Evolutionary conservation across 2,329 filamentous ascomycete species (phyloP).

Genomic region (Penicillium sp.): DNA sequence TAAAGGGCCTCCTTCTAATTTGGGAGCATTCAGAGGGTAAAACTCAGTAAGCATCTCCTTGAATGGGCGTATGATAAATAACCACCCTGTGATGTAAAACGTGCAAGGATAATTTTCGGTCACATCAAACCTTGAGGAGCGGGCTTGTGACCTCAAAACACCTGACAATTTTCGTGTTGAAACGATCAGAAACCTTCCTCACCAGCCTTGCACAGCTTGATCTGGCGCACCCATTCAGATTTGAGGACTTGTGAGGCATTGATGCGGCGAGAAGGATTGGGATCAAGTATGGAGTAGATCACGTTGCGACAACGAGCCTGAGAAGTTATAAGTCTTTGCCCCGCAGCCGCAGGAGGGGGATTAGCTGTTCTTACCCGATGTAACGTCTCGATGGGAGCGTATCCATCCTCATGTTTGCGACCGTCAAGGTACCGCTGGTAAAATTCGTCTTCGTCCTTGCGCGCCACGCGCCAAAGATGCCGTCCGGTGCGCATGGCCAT

Average conservation of each 20-base stretch:
- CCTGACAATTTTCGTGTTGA: not conserved
- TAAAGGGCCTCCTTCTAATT: constrained; percentile 21
- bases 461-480: constrained; percentile 94
- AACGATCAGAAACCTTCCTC: constrained; percentile 77
- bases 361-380: constrained; percentile 70
- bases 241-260: constrained; percentile 95
- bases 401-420: constrained; percentile 89
- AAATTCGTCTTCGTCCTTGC: constrained; percentile 96
- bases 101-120: not conserved
- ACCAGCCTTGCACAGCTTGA: constrained; percentile 93
- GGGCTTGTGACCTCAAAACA: constrained; percentile 2
- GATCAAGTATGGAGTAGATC: constrained; percentile 97
- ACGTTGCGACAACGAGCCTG: constrained; percentile 97
- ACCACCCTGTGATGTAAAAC: constrained; percentile 18
- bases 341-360: not conserved
- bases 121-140: not conserved
- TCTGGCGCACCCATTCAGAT: constrained; percentile 97
- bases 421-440: constrained; percentile 93
- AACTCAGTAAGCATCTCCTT: constrained; percentile 8
- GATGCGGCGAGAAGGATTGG: constrained; percentile 86
- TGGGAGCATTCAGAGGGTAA: constrained; percentile 21
- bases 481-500: constrained; percentile 99
- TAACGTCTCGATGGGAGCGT: constrained; percentile 91
- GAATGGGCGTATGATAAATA: constrained; percentile 20
- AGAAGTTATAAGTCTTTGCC: constrained; percentile 17